Base-by-base conservation (phyloP, 805 yeast genomes). In the Kazachstania bromeliacearum region DNA sequence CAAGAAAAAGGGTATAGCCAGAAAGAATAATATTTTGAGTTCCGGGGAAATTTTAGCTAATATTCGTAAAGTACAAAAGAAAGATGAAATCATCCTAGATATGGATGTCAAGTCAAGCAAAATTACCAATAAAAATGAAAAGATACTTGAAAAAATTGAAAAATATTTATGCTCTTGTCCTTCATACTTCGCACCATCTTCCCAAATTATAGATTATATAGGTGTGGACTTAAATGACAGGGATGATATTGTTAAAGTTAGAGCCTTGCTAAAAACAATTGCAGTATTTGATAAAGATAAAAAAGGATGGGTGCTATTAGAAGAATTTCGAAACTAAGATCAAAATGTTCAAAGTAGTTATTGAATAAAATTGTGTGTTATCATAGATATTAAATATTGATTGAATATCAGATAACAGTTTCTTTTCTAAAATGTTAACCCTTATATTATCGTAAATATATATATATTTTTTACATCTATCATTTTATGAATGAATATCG, bases 251-350 rank as follows among this genome's bases (percentile, higher is more conserved):
- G 63, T 77, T 5, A 62, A 72, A 36, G 65, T 83, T 4, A 63
- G 95, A 28, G 77, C 85, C 0, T 68, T 87, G 70, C 56, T 87
- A 35, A 71, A 73, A 32, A 68, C 74, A 28, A 71, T 84, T 15
- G 82, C 92, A 2, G 57, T 49, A 1, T 87, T 94, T 87, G 74
- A 78, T 43, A 57, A 61, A n/a, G 47, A 38, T 1, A 59, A 56
- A 27, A 70, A 71, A 37, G 80, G 79, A 0, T 85, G 95, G 95
- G 53, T 51, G 1, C 59, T 85, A 23, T 75, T 77, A 44, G 66
- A 65, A 47, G 37, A 35, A 24, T 35, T 35, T 15, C 18, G 24
- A 7, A 8, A 7, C 12, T 19, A 25, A 25, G 4, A 25, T 10
- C 6, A 25, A 25, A 9, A 25, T 15, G 14, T 25, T 25, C n/a